Base-by-base conservation (phyloP, 257 asterid genomes). In the Nicotiana obtusifolia region DNA sequence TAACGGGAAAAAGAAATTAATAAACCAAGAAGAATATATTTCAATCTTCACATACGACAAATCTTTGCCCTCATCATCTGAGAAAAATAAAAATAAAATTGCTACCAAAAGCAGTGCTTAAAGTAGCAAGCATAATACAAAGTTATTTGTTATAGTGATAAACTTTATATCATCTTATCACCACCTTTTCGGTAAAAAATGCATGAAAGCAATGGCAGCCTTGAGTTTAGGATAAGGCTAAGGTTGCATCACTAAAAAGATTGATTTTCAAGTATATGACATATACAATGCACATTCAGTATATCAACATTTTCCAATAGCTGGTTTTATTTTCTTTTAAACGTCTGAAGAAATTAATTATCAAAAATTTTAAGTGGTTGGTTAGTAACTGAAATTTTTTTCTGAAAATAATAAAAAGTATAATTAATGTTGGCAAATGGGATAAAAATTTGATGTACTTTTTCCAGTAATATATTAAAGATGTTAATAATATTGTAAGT, bases 171-270 rank as follows among this genome's bases (percentile, higher is more conserved):
- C 17, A 33, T 47, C 61, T 76, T 78, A 77, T 82, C 85, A 22
- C 59, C 37, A 65, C 64, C 82, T 64, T 77, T 83, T 65, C 37
- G 37, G 3, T 60, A 53, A 71, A 66, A 77, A 64, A 83, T 22
- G 49, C n/a, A 73, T 60, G 66, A 68, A 59, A 56, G 83, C 76
- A 81, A 22, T 66, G 3, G 24, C 73, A 78, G 82, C 73, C 81
- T 78, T 59, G n/a, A 78, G 73, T 77, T 83, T 67, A 17, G 80
- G 85, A 83, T 66, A 77, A 66, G 82, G 3, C 66, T 59, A 52
- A 26, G 60, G 41, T 26, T 17, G 66, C 78, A 31, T 24, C 79
- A 83, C 62, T 28, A 13, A 73, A 71, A 47, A 13, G 0, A 44
- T 13, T 7, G 30, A 3, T 17, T 13, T 7, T 67, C 37, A 20